Percentiles rank a stretch among this genome's conserved stretches.
phyloP scores from a whole-genome alignment of 208 protist species.

The Phytomonas sp. region DNA sequence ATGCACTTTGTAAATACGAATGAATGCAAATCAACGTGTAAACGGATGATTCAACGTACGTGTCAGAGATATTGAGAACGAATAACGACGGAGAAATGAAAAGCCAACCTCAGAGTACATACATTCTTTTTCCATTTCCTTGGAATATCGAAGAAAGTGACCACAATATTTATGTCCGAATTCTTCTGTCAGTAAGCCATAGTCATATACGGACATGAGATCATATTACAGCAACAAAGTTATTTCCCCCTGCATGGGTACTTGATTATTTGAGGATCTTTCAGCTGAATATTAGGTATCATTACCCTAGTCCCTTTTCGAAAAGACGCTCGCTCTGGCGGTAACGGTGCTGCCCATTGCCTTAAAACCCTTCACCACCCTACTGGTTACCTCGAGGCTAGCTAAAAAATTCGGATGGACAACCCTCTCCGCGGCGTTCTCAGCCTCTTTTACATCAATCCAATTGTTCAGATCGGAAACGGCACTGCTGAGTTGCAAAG shows the following conservation, averaged over 20 bases:
- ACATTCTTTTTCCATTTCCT: background rate
- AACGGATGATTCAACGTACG: background rate
- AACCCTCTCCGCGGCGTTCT: slow-evolving; percentile 29
- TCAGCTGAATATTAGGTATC: background rate
- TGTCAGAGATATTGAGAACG: background rate
- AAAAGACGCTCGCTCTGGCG: slow-evolving; percentile 32
- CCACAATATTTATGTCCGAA: background rate
- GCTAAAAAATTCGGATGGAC: slow-evolving; percentile 45
- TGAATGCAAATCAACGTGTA: background rate
- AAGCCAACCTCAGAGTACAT: background rate
- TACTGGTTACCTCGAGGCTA: slow-evolving; percentile 52
- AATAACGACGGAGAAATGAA: background rate
- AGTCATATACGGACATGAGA: background rate
- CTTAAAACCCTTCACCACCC: slow-evolving; percentile 69
- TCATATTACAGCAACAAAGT: background rate
- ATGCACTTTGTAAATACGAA: background rate
- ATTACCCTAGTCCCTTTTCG: background rate
- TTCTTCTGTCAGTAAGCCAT: background rate
- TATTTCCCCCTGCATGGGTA: background rate
- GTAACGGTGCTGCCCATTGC: slow-evolving; percentile 47
- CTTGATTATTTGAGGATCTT: background rate
- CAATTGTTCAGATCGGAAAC: slow-evolving; percentile 47
- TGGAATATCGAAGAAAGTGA: background rate
- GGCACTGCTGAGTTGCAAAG: slow-evolving; percentile 34
- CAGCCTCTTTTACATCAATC: slow-evolving; percentile 40